Evolutionary conservation across 1,284 basidiomycete species (phyloP), one percentile per base, ranked within the genome.

Genomic region (Ganoderma sp.): DNA sequence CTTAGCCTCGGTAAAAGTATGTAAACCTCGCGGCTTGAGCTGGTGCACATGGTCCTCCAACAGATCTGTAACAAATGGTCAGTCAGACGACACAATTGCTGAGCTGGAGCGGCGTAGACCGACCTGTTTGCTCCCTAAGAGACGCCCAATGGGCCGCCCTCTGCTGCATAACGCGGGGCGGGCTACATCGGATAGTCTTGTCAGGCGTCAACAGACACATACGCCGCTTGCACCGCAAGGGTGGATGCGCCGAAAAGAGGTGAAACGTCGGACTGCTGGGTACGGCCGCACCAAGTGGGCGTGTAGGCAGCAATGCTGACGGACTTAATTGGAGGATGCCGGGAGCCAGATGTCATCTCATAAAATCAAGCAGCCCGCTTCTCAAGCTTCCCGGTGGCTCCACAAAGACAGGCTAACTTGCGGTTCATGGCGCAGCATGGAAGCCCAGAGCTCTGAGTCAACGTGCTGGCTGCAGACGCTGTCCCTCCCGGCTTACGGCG

Each of bases 201-300:
- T 28, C 60, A 54, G 22, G 54, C 65, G 65, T 56, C 42, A 58
- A 34, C 43, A 37, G 28, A 14, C 34, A 32, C 10, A 32, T 22
- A 58, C 28, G 64, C 61, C 57, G 54, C 62, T 59, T 57, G 50
- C 67, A 63, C 63, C 41, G 67, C 67, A 48, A 67, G 62, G 57
- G 61, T 60, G 5, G 57, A 37, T 67, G 62, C 62, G 66, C 62
- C 62, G 60, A 59, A 63, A 61, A 60, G 61, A 67, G 66, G 45
- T 67, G 67, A 67, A 67, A 67, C 67, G 28, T 64, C 37, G 37
- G 37, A 39, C 37, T 39, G 37, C 37, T 39, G 37, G 25, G 67
- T 50, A 52, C 43, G 52, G 39, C 67, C 67, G 50, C 63, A 61
- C 63, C 58, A 50, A 48, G 57, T 64, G 28, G 45, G 66, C 66